phyloP scores from a whole-genome alignment of 129 eudicot species.

The Arctium lappa region DNA sequence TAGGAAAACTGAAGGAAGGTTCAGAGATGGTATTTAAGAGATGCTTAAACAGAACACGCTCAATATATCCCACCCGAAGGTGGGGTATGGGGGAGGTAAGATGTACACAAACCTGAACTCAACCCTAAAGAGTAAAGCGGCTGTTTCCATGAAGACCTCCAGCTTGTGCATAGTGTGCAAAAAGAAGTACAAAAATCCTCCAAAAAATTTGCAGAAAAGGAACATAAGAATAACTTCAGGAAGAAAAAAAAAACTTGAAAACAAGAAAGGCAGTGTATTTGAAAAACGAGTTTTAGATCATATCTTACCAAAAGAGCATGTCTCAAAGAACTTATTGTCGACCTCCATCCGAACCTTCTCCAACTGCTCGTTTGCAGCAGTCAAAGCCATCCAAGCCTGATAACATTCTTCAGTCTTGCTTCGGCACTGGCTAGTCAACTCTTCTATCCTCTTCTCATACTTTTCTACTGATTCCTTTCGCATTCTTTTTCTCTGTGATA shows the following conservation, averaged over 20 bases:
- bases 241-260: neutral
- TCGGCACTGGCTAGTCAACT: constrained; percentile 60
- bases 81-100: too few species aligned
- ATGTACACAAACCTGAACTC: neutral
- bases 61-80: neutral
- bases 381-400: constrained; percentile 96
- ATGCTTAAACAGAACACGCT: neutral
- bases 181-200: neutral
- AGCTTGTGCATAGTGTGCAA: neutral
- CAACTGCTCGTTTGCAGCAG: constrained; percentile 80
- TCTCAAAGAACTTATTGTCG: constrained; percentile 56
- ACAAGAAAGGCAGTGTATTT: neutral
- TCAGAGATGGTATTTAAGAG: neutral
- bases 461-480: constrained; percentile 60
- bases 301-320: constrained; percentile 78
- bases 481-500: constrained; percentile 56
- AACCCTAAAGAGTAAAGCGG: neutral
- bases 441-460: constrained; percentile 84
- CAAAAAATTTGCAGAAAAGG: neutral
- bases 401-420: constrained; percentile 84
- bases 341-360: constrained; percentile 85
- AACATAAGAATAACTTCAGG: neutral
- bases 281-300: neutral
- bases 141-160: neutral
- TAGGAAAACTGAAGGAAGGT: neutral